phyloP scores from a whole-genome alignment of 352 stramenopile species.

The Phytophthora uliginosa region DNA sequence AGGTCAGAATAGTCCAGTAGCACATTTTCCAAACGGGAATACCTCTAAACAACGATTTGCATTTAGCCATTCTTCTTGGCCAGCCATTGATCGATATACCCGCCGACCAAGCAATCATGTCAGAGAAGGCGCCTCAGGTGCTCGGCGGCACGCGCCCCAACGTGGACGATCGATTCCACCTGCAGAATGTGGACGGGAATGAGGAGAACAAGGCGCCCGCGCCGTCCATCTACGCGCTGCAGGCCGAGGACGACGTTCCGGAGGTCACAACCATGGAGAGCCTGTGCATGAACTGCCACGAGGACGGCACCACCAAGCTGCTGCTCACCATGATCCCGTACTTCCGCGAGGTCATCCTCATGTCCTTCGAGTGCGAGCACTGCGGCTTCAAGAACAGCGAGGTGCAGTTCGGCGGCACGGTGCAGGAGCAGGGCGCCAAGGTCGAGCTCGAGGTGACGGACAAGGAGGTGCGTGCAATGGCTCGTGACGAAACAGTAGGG shows the following conservation, averaged over 20 bases:
- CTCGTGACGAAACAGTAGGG: neutral
- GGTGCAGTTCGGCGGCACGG: slow-evolving; percentile 72
- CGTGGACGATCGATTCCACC: slow-evolving; percentile 63
- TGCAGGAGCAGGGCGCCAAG: slow-evolving; percentile 74
- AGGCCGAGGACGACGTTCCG: slow-evolving; percentile 64
- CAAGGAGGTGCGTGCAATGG: slow-evolving; percentile 26
- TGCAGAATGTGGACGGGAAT: slow-evolving; percentile 36
- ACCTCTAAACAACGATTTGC: neutral
- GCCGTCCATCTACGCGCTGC: slow-evolving; percentile 50
- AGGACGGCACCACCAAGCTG: slow-evolving; percentile 90
- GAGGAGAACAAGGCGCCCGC: slow-evolving; percentile 22
- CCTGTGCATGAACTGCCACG: slow-evolving; percentile 93
- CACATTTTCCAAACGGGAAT: neutral
- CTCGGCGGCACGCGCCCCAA: slow-evolving; percentile 70
- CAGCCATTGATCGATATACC: slow-evolving; percentile 27
- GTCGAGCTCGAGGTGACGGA: slow-evolving; percentile 65
- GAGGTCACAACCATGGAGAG: slow-evolving; percentile 79
- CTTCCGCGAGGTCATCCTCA: slow-evolving; percentile 96
- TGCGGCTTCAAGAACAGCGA: slow-evolving; percentile 88
- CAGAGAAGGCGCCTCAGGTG: slow-evolving; percentile 65
- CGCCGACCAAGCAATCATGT: slow-evolving; percentile 46
- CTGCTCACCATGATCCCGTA: slow-evolving; percentile 95
- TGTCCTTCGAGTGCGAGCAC: slow-evolving; percentile 93
- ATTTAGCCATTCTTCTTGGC: neutral
- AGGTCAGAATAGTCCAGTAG: neutral